Base-by-base conservation (phyloP, 192 early-diverging fungal genomes). In the Linderina pennispora region DNA sequence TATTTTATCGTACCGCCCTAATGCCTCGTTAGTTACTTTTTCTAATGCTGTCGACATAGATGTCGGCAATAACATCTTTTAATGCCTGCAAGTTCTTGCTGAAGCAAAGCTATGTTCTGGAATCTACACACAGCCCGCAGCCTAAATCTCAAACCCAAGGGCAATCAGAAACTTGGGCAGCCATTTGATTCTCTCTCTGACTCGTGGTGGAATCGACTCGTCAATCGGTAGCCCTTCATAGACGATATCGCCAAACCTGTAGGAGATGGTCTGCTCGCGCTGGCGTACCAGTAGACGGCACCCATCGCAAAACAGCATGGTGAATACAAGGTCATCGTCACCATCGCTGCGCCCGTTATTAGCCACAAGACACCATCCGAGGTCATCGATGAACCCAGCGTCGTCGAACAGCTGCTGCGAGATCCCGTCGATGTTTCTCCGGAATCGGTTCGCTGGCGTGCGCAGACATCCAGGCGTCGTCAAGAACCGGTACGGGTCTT, bases 351-450 rank as follows among this genome's bases (percentile, higher is more conserved):
- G 13, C 0, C 18, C 9, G 10, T 46, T 58, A 45, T 61, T 43
- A 18, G 45, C 51, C 1, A 50, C 58, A 42, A 76, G 37, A 31
- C 74, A 76, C 74, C 74, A 76, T 13, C 74, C 74, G 16, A 76
- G 53, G 0, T 62, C 45, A 1, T 62, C 62, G 22, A 76, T 62
- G 43, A 59, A 76, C 25, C 66, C 52, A 0, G 55, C 58, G 22
- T 40, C 41, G 8, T 52, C 32, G 15, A 63, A 59, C 4, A 43
- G 28, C 28, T 47, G 58, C 39, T 43, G 36, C 28, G 32, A 20
- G 4, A 36, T 32, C 24, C 53, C 40, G n/a, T 50, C 23, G 11
- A 31, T 36, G 8, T 15, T 10, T 20, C 21, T 25, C 3, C 20
- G 23, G 23, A 11, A 36, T 10, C 23, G 24, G 23, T 11, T 13